These are phyloP conservation scores for Clarireedia homoeocarpa DNA, from an alignment of 2,329 filamentous ascomycete species.

Conservation along the genomic window DNA sequence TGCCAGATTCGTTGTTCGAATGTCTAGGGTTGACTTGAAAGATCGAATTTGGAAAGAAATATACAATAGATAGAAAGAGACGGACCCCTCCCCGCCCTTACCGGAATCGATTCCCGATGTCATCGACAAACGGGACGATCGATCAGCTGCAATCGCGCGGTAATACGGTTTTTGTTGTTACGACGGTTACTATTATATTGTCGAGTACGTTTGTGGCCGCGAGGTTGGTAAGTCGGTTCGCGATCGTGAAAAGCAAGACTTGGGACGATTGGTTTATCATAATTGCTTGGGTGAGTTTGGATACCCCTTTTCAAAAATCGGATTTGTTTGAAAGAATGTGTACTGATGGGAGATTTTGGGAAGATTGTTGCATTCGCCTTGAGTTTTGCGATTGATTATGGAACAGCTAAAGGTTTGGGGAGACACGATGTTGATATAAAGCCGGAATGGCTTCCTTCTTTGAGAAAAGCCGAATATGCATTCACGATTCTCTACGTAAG, in stretches of 20 bases:
- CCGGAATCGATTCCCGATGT: not conserved
- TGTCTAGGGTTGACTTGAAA: not conserved
- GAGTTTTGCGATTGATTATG: constrained; percentile 58
- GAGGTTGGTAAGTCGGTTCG: constrained; percentile 63
- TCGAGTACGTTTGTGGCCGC: constrained; percentile 68
- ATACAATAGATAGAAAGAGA: too few species aligned
- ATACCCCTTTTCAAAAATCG: not conserved
- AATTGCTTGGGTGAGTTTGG: constrained; percentile 58
- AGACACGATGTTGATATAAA: constrained; percentile 55
- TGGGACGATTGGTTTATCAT: constrained; percentile 79
- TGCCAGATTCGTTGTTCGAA: too few species aligned
- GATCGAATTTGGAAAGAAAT: too few species aligned
- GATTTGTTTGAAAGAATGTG: not conserved
- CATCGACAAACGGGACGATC: not conserved
- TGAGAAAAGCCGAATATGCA: constrained; percentile 55
- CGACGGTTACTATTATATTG: constrained; percentile 58
- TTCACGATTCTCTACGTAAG: constrained; percentile 56
- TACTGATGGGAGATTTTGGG: not conserved
- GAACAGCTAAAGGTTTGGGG: constrained; percentile 58
- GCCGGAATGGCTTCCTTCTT: constrained; percentile 36
- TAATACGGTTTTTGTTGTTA: constrained; percentile 59
- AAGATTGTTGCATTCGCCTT: constrained; percentile 54
- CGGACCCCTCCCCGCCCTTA: too few species aligned
- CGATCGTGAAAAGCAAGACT: constrained; percentile 62
- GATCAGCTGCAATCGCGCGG: constrained; percentile 29